Base-by-base conservation (phyloP, 768 basidiomycete species). In the Psilocybe sp. region DNA sequence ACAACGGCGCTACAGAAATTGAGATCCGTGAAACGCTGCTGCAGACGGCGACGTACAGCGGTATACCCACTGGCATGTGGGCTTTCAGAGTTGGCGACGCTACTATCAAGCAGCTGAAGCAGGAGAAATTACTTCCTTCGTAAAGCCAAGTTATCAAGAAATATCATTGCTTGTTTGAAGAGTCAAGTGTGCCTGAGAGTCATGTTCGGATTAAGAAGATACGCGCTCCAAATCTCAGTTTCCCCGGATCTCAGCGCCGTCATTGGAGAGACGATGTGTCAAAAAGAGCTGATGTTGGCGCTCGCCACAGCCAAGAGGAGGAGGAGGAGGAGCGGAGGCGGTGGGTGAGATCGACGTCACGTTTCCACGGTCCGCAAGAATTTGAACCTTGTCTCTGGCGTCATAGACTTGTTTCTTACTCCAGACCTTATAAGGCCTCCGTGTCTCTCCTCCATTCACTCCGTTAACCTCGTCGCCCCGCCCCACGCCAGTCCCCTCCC, bases 11-110 rank as follows among this genome's bases (percentile, higher is more conserved):
- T 8, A 65, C 69, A 6, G 72, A 74, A 42, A 47, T 72, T 5
- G 75, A 77, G 46, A 74, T 77, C 23, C 55, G 71, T 23, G 75
- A 77, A 52, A 74, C 73, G 0, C 54, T 77, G 33, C 50, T 77
- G 40, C 75, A 77, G 45, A 62, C 70, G 0, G 68, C 74, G 19
- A 62, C 72, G 4, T 77, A 77, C 43, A 69, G 69, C 50, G 73
- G 72, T 0, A 71, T 73, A 19, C 74, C 74, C 2, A 71, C 70
- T 8, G 75, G 74, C 2, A 73, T 75, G 70, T 57, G 55, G 48
- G 67, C 64, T 45, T 77, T 77, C 54, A 62, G 73, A 9, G 62
- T 73, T 8, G 74, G 67, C 0, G 73, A 77, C 36, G 67, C 62
- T 16, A 68, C 64, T 14, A 60, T 77, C 11, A 63, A 60, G 50